These are phyloP conservation scores for Phytophthora brassicae DNA, from an alignment of 352 stramenopile species.

Conservation along the genomic window DNA sequence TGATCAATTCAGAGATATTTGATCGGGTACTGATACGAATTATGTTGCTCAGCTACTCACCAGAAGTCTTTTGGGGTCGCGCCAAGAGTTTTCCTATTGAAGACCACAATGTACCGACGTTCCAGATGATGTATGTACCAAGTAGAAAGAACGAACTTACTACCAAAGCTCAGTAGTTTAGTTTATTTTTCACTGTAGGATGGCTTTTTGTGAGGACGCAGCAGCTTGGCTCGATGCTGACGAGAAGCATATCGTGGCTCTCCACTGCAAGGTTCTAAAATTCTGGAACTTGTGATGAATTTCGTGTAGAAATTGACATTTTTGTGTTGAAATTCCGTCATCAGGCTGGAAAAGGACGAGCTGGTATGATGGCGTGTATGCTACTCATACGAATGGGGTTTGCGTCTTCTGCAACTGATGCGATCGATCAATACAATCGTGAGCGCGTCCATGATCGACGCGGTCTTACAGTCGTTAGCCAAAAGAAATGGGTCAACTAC, in stretches of 20 bases:
- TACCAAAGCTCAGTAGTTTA: not conserved
- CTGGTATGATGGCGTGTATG: constrained; percentile 82
- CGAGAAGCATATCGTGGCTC: constrained; percentile 47
- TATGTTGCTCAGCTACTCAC: constrained; percentile 44
- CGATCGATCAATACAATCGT: constrained; percentile 72
- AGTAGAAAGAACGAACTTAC: not conserved
- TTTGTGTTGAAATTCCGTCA: not conserved
- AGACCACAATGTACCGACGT: constrained; percentile 72
- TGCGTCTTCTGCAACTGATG: constrained; percentile 37
- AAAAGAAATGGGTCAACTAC: constrained; percentile 77
- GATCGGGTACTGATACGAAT: not conserved
- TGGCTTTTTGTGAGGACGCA: constrained; percentile 70
- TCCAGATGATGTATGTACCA: constrained; percentile 57
- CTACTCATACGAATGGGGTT: constrained; percentile 71
- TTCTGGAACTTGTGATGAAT: not conserved
- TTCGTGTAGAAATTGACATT: not conserved
- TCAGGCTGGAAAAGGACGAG: constrained; percentile 68
- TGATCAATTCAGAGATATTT: not conserved
- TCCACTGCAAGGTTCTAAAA: constrained; percentile 69
- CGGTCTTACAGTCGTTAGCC: constrained; percentile 65
- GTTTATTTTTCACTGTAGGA: constrained; percentile 35
- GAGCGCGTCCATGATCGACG: constrained; percentile 56
- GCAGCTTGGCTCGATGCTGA: constrained; percentile 54
- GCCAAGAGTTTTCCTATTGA: constrained; percentile 65
- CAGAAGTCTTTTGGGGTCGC: constrained; percentile 47